Base-by-base conservation (phyloP, 192 early-diverging fungal genomes). In the Gigaspora rosea region DNA sequence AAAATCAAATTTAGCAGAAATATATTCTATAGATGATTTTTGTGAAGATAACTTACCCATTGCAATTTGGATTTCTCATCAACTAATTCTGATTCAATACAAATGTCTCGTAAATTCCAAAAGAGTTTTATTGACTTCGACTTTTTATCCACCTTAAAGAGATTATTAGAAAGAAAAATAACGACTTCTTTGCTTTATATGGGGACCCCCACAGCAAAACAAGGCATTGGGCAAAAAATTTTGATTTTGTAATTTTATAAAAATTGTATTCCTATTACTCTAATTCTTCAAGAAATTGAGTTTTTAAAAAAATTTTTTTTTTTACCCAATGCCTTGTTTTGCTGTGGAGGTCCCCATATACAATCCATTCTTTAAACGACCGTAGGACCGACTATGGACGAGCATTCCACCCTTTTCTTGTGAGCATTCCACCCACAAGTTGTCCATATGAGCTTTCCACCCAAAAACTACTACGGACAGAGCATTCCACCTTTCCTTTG, bases 11-110 rank as follows among this genome's bases (percentile, higher is more conserved):
- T 15, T 56, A 54, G 32, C 27, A 56, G 54, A 71, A 71, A 8
- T 33, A 71, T 71, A 13, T 15, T n/a, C 70, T 54, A 71, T 51
- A 71, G 5, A 71, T 33, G n/a, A n/a, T 71, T 71, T 47, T 71
- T 71, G 51, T 56, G 46, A 71, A 71, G 27, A 71, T 27, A 71
- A 71, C 70, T 52, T 71, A 71, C 70, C 70, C 70, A 71, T 35
- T 71, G 70, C 41, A 71, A 71, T 71, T 56, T 51, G 20, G 33
- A 32, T 56, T 56, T 57, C 51, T 56, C 20, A 72, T 72, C 32
- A 41, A 56, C 27, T 72, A 72, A 56, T 1, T 72, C 33, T n/a
- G 52, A 56, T 72, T 71, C 51, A 32, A 20, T 71, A 7, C n/a
- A 8, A 56, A 71, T 20, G 15, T 52, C 50, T 71, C 33, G 4